Percentiles rank a stretch among this genome's conserved stretches.
These are phyloP conservation scores for Cornus kousa DNA, from an alignment of 148 eudicot genomes.

Conservation along the genomic window DNA sequence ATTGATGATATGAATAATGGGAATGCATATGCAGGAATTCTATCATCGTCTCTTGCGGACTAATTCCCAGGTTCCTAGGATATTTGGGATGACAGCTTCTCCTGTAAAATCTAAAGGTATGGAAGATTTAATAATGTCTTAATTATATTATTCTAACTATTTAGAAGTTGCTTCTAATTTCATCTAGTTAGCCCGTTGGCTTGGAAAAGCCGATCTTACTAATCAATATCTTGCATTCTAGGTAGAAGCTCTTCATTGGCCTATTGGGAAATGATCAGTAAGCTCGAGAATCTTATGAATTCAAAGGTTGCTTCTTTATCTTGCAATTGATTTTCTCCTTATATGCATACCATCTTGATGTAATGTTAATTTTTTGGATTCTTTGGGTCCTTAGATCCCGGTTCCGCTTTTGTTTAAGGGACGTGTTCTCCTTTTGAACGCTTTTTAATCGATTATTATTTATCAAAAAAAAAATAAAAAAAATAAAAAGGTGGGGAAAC, in stretches of 20 bases:
- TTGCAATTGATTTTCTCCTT: conserved; percentile 3
- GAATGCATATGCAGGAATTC: conserved; percentile 52
- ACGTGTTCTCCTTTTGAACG: too few species aligned
- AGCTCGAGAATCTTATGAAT: conserved; percentile 74
- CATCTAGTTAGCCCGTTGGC: background rate
- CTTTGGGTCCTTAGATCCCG: too few species aligned
- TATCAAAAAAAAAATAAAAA: too few species aligned
- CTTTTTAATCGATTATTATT: too few species aligned
- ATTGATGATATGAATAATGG: too few species aligned
- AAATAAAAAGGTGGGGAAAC: background rate
- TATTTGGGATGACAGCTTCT: conserved; percentile 96
- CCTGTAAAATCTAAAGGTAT: conserved; percentile 78
- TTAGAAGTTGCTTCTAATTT: background rate
- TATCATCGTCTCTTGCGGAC: conserved; percentile 50
- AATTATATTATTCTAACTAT: background rate
- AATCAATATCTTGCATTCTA: conserved; percentile 17
- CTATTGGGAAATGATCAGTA: conserved; percentile 62
- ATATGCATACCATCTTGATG: background rate
- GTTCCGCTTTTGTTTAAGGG: too few species aligned
- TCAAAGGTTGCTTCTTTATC: conserved; percentile 53
- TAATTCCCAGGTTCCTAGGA: conserved; percentile 58
- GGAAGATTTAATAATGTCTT: conserved; percentile 5
- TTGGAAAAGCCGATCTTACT: background rate
- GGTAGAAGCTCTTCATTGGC: conserved; percentile 35
- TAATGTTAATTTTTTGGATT: background rate